Evolutionary conservation across 495 filamentous ascomycete species (phyloP), one percentile per base, ranked within the genome.

Genomic region (Ramalina intermedia): DNA sequence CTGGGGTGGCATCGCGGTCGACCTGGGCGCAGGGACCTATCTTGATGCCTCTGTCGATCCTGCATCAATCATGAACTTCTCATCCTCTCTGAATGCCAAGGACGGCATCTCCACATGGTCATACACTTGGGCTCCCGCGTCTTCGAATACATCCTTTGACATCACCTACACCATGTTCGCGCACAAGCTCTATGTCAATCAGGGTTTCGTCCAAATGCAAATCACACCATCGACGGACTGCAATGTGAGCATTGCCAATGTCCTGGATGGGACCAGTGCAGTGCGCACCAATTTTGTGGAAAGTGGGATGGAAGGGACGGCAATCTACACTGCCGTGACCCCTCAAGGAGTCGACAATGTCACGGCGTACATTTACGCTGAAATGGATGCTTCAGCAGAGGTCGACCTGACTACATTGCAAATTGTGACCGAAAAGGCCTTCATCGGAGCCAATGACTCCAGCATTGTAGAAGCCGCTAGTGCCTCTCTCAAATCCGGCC

Each of bases 91-190:
- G 26, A 72, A 82, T 50, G 77, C 81, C 55, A 73, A 75, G 48
- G 66, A 72, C 20, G 84, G 81, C 5, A 50, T 82, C 29, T 62
- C 79, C 45, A 72, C 67, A 2, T 87, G 84, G 75, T 64, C 63
- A 1, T 83, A 84, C 50, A 76, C 60, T 18, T 89, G 84, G 84
- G 74, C 67, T 2, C 84, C 83, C 2, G 51, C 55, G 6, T 65
- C 66, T 12, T 54, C 59, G 26, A 73, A 60, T 42, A 64, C 66
- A 1, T 67, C 71, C 0, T 79, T 75, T 50, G 59, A 73, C 16
- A 65, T 85, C 40, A 68, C 60, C 13, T 84, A 80, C 60, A 69
- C 71, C 14, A 69, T 80, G 38, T 76, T 82, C 50, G 68, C 74
- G 9, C 68, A 81, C 59, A 81, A 81, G 59, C 63, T 80, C 35